Conservation (phyloP, 2,329 filamentous ascomycete species). For the Verticillium tricorpus region DNA sequence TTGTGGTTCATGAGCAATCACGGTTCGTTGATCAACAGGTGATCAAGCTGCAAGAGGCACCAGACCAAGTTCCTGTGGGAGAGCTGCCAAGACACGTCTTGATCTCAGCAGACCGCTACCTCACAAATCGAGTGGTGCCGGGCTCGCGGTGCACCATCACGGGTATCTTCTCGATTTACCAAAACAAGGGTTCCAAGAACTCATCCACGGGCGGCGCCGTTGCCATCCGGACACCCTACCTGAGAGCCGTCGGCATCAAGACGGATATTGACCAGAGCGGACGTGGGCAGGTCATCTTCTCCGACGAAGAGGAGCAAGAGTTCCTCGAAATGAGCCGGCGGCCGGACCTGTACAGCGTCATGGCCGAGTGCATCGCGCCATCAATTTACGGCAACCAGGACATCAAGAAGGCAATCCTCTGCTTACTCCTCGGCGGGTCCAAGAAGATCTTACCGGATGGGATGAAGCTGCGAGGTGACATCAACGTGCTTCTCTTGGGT, state of each 20-base stretch:
- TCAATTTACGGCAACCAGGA: conserved; percentile 95
- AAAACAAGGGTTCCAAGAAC: conserved; percentile 82
- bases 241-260: conserved; percentile 87
- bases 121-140: conserved; percentile 93
- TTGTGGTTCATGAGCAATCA: conserved; percentile 89
- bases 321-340: conserved; percentile 86
- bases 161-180: conserved; percentile 97
- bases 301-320: conserved; percentile 95
- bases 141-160: conserved; percentile 92
- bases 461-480: conserved; percentile 96
- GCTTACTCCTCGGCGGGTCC: conserved; percentile 86
- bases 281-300: conserved; percentile 79
- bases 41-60: conserved; percentile 94
- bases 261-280: conserved; percentile 85
- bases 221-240: conserved; percentile 91
- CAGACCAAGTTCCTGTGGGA: conserved; percentile 94
- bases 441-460: conserved; percentile 98
- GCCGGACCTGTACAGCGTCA: conserved; percentile 86
- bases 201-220: conserved; percentile 72
- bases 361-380: conserved; percentile 89
- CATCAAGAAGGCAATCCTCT: conserved; percentile 97
- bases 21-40: conserved; percentile 97
- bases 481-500: conserved; percentile 94
- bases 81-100: conserved; percentile 92
- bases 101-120: conserved; percentile 91